Evolutionary conservation across 495 filamentous ascomycete species (phyloP).

Genomic region (Entonaema liquescens): DNA sequence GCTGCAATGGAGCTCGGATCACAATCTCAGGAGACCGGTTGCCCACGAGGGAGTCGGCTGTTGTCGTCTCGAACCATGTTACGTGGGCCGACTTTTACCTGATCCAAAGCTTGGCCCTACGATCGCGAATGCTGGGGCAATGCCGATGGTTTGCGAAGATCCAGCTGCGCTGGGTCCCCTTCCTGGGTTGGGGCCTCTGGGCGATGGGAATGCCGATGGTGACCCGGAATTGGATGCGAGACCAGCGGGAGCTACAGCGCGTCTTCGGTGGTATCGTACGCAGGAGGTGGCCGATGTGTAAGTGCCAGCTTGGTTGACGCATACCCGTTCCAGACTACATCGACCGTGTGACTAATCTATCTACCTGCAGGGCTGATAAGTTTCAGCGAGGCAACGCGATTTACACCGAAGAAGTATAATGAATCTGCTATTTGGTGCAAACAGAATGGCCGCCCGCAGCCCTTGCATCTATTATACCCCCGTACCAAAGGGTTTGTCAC

Average conservation of each 20-base stretch:
- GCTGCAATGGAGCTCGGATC: constrained; percentile 58
- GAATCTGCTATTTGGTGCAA: constrained; percentile 60
- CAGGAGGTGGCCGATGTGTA: constrained; percentile 64
- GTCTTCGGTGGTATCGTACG: constrained; percentile 60
- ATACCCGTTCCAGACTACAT: constrained; percentile 12
- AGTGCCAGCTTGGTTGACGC: constrained; percentile 27
- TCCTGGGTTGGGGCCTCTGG: constrained; percentile 68
- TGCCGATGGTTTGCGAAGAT: constrained; percentile 68
- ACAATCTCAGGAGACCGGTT: constrained; percentile 58
- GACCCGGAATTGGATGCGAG: constrained; percentile 62
- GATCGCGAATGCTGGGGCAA: constrained; percentile 62
- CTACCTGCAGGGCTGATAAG: constrained; percentile 61
- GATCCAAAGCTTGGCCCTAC: constrained; percentile 63
- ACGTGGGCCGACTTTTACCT: constrained; percentile 69
- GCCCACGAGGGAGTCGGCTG: constrained; percentile 59
- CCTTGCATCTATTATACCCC: constrained; percentile 64
- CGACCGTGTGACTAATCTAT: constrained; percentile 4
- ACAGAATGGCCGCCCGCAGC: constrained; percentile 54
- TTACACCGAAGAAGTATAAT: constrained; percentile 59
- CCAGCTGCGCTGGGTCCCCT: constrained; percentile 62
- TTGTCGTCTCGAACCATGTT: constrained; percentile 66
- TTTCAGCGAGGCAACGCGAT: constrained; percentile 67
- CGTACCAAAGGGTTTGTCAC: constrained; percentile 65
- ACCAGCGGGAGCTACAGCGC: constrained; percentile 61
- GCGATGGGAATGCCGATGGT: constrained; percentile 70